Percentiles rank a stretch among this genome's conserved stretches.
Evolutionary conservation across 176 grass and related monocot genomes (phyloP).

Genomic region (Leersia perrieri): DNA sequence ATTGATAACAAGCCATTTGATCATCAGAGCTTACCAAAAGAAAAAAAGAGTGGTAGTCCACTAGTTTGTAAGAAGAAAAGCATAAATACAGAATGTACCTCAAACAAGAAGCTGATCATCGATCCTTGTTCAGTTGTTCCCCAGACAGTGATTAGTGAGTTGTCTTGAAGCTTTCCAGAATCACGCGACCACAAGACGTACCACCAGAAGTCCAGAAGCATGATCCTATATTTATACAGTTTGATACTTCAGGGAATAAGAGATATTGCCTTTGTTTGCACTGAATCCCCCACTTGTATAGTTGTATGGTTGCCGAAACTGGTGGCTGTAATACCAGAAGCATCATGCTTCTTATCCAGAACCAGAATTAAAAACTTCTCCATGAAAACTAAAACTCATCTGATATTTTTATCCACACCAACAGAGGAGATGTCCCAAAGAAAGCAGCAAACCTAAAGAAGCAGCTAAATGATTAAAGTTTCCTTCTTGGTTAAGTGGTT

Average conservation of each 20-base stretch:
- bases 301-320: background rate
- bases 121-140: background rate
- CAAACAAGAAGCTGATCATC: background rate
- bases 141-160: background rate
- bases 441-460: constrained; percentile 6
- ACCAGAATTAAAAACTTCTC: background rate
- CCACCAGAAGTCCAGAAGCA: background rate
- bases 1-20: background rate
- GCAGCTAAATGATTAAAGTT: background rate
- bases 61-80: background rate
- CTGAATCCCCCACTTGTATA: background rate
- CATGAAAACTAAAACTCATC: background rate
- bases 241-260: background rate
- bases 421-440: background rate
- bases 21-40: background rate
- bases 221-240: background rate
- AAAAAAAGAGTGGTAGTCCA: background rate
- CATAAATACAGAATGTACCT: background rate
- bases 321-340: background rate
- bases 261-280: background rate
- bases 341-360: too few species aligned
- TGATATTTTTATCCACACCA: background rate
- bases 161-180: background rate
- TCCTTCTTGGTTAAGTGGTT: background rate
- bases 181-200: background rate